Percentiles rank a stretch among this genome's conserved stretches.
Evolutionary conservation across 192 early-diverging fungal species (phyloP).

Genomic region (Coemansia sp.): DNA sequence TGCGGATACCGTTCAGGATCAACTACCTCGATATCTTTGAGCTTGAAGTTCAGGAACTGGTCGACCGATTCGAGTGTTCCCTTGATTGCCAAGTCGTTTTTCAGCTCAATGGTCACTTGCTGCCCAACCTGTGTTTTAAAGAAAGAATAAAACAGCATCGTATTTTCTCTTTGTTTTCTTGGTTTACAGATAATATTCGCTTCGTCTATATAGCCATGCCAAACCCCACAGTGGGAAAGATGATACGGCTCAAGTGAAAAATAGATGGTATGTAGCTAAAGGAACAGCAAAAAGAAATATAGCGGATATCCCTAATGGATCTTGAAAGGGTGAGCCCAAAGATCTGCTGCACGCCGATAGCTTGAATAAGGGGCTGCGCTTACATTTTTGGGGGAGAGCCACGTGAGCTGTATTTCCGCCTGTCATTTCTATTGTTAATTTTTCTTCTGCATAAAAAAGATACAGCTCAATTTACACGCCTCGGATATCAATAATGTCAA

Average conservation of each 20-base stretch:
- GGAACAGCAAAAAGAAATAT: neutral
- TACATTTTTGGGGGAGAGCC: conserved; percentile 4
- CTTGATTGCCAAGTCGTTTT: conserved; percentile 94
- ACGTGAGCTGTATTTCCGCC: neutral
- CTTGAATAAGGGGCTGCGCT: neutral
- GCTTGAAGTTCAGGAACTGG: conserved; percentile 98
- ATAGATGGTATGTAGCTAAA: neutral
- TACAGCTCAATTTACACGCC: conserved; percentile 1
- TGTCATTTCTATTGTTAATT: too few species aligned
- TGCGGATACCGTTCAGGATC: conserved; percentile 92
- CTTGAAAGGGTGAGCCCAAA: too few species aligned
- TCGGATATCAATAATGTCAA: conserved; percentile 53
- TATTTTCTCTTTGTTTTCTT: neutral
- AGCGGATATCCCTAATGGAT: too few species aligned
- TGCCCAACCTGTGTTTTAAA: conserved; percentile 99
- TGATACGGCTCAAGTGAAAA: neutral
- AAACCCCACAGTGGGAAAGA: neutral
- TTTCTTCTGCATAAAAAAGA: too few species aligned
- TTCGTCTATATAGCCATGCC: neutral
- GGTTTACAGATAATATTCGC: neutral
- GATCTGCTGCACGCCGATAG: neutral
- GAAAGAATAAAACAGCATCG: conserved; percentile 98
- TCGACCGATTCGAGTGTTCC: conserved; percentile 97
- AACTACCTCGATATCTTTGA: conserved; percentile 87
- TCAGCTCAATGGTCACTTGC: conserved; percentile 94